Evolutionary conservation across 306 rosid genomes (phyloP).

Genomic region (Spatholobus suberectus): DNA sequence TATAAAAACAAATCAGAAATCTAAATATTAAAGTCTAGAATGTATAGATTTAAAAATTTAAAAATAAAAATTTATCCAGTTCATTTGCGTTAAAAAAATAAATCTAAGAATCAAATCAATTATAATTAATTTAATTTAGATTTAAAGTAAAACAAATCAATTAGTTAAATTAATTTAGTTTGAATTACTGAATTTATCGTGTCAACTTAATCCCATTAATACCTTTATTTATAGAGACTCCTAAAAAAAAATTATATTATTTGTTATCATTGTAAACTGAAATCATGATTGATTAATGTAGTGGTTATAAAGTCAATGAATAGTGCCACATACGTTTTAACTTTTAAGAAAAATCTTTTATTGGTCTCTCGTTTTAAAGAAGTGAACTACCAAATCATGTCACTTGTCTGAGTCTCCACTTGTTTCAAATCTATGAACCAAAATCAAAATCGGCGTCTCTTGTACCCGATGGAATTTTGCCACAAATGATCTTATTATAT

Average conservation of each 20-base stretch:
- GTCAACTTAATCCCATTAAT: background rate
- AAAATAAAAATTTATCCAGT: background rate
- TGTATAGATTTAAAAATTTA: background rate
- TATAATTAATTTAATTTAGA: background rate
- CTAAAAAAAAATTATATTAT: no score
- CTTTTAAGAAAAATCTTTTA: background rate
- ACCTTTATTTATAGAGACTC: background rate
- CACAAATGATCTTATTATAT: background rate
- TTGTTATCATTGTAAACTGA: no score
- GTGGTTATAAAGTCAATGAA: background rate
- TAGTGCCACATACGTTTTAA: background rate
- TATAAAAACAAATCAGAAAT: no score
- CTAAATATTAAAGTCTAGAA: background rate
- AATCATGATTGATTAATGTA: background rate
- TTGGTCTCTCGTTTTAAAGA: background rate
- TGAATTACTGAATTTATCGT: background rate
- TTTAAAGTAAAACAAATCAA: background rate
- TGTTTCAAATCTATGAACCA: background rate
- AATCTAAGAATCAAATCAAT: background rate
- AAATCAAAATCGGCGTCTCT: slow-evolving; percentile 26
- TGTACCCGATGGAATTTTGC: background rate
- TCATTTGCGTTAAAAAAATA: background rate
- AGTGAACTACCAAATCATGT: background rate
- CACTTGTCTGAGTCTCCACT: background rate
- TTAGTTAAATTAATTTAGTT: background rate